Base-by-base conservation (phyloP, 768 basidiomycete species). In the Boletus subcaerulescens region DNA sequence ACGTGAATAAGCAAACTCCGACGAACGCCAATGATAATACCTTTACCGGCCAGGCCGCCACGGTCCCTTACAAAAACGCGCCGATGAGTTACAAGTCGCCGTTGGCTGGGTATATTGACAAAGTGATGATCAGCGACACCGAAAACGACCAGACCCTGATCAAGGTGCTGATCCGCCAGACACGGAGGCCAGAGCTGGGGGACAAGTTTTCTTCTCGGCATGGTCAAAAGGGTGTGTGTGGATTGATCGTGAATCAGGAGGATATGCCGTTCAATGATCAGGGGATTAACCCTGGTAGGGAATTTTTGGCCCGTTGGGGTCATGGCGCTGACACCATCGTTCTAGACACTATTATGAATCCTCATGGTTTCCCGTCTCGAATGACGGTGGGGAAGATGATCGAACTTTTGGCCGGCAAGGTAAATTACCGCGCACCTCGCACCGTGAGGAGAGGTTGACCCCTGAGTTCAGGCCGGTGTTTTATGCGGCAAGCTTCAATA, bases 331-430 rank as follows among this genome's bases (percentile, higher is more conserved):
- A 54, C 48, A 22, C 41, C 52, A 31, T 48, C 22, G n/a, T 38
- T 43, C 32, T 73, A 89, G 96, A 99, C 73, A 93, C 95, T 17
- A 97, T 99, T 76, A 98, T 99, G 96, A 99, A 99, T 70, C 97
- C 97, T 4, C 97, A 99, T 73, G 97, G 97, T 66, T 98, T 99
- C 80, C 97, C 97, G 5, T 96, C 93, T 53, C 91, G 96, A 51
- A 98, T 95, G 94, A 99, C 97, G 24, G 97, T 99, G 29, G 97
- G 97, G 46, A 99, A 99, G 77, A 99, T 99, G 97, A 97, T 99
- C 50, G 97, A 99, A 72, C 78, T 98, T 20, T 75, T 99, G 32
- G 91, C 94, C 13, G 96, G 97, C 48, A 99, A 99, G 82, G 91
- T 90, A 53, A 46, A 20, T 15, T 7, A 14, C 3, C 10, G 38